Conservation (phyloP, 805 yeast species). For the Kodamaea leandrae region DNA sequence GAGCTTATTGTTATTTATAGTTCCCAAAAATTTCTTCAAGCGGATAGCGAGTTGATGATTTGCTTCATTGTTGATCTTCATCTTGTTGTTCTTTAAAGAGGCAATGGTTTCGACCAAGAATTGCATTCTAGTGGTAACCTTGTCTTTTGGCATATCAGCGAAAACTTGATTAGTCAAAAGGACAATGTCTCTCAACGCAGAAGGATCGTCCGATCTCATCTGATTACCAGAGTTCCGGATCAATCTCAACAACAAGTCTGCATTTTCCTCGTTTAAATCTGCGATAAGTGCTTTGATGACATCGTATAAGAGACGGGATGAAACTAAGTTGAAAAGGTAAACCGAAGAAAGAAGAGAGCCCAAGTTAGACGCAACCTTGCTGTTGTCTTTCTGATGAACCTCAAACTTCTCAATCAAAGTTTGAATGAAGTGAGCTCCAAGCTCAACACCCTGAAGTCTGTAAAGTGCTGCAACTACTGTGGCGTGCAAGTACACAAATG, state of each 20-base stretch:
- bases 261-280: conserved; percentile 63
- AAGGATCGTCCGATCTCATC: conserved; percentile 87
- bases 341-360: conserved; percentile 72
- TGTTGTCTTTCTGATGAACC: conserved; percentile 28
- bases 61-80: conserved; percentile 53
- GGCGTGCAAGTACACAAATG: conserved; percentile 76
- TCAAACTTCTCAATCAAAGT: conserved; percentile 71
- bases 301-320: conserved; percentile 75
- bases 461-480: conserved; percentile 73
- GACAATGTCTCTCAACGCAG: conserved; percentile 77
- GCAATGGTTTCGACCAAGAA: conserved; percentile 84
- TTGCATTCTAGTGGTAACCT: conserved; percentile 61
- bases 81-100: conserved; percentile 81
- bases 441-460: conserved; percentile 77
- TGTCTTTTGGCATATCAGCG: conserved; percentile 32
- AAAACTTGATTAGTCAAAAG: conserved; percentile 50
- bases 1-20: conserved; percentile 43
- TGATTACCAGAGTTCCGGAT: conserved; percentile 77
- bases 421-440: conserved; percentile 86
- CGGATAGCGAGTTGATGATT: conserved; percentile 53
- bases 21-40: conserved; percentile 62
- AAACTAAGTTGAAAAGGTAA: conserved; percentile 73
- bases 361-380: conserved; percentile 58
- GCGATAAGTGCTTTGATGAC: conserved; percentile 54
- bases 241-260: conserved; percentile 73